Percentiles rank a stretch among this genome's conserved stretches.
These are phyloP conservation scores for Baorangia bicolor DNA, from an alignment of 768 basidiomycete genomes.

Conservation along the genomic window DNA sequence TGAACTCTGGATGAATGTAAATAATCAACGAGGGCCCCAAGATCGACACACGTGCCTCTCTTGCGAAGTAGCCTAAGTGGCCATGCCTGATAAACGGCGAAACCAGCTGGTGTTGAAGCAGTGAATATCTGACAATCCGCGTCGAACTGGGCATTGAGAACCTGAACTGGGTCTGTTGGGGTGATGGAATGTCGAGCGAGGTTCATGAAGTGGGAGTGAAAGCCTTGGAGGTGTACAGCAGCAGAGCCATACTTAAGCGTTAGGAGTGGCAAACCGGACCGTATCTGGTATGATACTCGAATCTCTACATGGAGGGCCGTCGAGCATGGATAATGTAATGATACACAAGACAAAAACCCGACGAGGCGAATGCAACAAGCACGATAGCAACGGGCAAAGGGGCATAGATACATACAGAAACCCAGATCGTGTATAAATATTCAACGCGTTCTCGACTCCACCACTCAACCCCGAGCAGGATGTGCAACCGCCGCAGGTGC, in stretches of 20 bases:
- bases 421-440: slow-evolving; percentile 22
- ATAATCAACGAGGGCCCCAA: not conserved
- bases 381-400: slow-evolving; percentile 16
- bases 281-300: not conserved
- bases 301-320: slow-evolving; percentile 3
- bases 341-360: slow-evolving; percentile 25
- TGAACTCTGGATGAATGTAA: slow-evolving; percentile 54
- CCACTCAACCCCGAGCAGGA: slow-evolving; percentile 28
- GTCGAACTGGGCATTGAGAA: slow-evolving; percentile 79
- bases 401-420: slow-evolving; percentile 28
- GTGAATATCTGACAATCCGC: slow-evolving; percentile 82
- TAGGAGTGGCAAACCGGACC: slow-evolving; percentile 14
- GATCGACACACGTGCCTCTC: slow-evolving; percentile 55
- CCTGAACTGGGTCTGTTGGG: slow-evolving; percentile 68
- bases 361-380: slow-evolving; percentile 8
- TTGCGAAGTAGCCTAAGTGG: slow-evolving; percentile 78
- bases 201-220: slow-evolving; percentile 59
- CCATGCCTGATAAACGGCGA: slow-evolving; percentile 76
- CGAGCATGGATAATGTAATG: slow-evolving; percentile 11
- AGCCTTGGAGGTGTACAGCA: slow-evolving; percentile 6
- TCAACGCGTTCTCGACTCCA: slow-evolving; percentile 5
- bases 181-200: slow-evolving; percentile 83
- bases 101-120: slow-evolving; percentile 73
- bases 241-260: slow-evolving; percentile 21
- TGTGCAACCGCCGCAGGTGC: slow-evolving; percentile 28